Conservation (phyloP, 306 rosid species). For the Glycine soja region DNA sequence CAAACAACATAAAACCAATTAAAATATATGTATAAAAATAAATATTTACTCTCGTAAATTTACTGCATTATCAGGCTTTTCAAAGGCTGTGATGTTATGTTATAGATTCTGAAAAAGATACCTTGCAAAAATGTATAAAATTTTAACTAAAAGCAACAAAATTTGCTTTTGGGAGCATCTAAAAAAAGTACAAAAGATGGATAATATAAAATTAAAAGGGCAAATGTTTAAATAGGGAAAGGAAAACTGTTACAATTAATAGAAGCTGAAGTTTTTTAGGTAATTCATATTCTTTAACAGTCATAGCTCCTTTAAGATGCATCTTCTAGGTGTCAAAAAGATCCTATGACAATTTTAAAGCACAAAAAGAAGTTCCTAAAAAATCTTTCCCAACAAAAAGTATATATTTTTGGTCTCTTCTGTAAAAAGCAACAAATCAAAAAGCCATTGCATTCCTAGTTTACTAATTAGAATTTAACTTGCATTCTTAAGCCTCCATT, state of each 20-base stretch:
- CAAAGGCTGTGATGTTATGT: not conserved
- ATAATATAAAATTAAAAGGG: not conserved
- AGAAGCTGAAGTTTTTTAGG: constrained; percentile 29
- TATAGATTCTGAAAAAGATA: constrained; percentile 23
- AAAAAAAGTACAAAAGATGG: not conserved
- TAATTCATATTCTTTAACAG: constrained; percentile 3
- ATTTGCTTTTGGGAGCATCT: not conserved
- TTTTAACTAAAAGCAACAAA: constrained; percentile 1
- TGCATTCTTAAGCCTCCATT: constrained; percentile 22
- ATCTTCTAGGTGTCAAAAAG: not conserved
- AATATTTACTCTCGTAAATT: constrained; percentile 28
- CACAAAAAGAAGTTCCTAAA: not conserved
- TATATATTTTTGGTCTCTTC: not conserved
- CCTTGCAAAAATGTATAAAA: constrained; percentile 14
- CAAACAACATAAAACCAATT: constrained; percentile 36
- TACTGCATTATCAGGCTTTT: constrained; percentile 30
- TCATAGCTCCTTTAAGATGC: constrained; percentile 27
- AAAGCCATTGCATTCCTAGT: constrained; percentile 19
- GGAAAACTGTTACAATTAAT: constrained; percentile 19
- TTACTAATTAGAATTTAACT: constrained; percentile 23
- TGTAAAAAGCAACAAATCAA: constrained; percentile 29
- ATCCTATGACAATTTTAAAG: constrained; percentile 3
- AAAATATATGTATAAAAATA: constrained; percentile 13
- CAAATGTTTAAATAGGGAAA: constrained; percentile 2
- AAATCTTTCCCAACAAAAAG: not conserved